Evolutionary conservation across 805 yeast species (phyloP).

Genomic region (Metschnikowia santaceciliae): DNA sequence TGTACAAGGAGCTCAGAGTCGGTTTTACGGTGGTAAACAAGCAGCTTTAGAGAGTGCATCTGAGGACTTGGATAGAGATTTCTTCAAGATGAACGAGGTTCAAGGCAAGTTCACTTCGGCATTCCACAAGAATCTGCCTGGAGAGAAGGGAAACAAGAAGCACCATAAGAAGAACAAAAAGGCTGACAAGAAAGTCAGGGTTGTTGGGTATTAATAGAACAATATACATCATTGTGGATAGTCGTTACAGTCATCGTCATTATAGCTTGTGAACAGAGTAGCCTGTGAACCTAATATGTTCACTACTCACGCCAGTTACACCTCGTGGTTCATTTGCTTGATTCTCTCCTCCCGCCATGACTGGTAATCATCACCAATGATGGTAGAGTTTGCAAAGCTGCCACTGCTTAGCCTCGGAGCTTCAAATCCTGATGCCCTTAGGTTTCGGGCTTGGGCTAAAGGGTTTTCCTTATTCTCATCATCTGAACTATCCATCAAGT

Average conservation of each 20-base stretch:
- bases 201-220: conserved; percentile 15
- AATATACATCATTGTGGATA: neutral
- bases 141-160: conserved; percentile 41
- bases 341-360: conserved; percentile 39
- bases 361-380: conserved; percentile 39
- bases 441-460: neutral
- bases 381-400: conserved; percentile 35
- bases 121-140: conserved; percentile 53
- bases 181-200: conserved; percentile 42
- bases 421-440: conserved; percentile 6
- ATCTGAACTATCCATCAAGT: conserved; percentile 1
- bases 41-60: conserved; percentile 77
- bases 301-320: neutral
- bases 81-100: conserved; percentile 65
- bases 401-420: conserved; percentile 16
- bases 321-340: conserved; percentile 14
- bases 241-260: conserved; percentile 1
- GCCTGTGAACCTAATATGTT: neutral
- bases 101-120: conserved; percentile 66
- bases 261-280: neutral
- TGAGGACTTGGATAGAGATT: conserved; percentile 79
- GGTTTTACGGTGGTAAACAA: conserved; percentile 75
- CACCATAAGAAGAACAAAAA: conserved; percentile 78
- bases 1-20: conserved; percentile 37
- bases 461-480: conserved; percentile 17